Evolutionary conservation across 768 basidiomycete genomes (phyloP), one percentile per base, ranked within the genome.

Genomic region (Leccinellum rugosiceps): DNA sequence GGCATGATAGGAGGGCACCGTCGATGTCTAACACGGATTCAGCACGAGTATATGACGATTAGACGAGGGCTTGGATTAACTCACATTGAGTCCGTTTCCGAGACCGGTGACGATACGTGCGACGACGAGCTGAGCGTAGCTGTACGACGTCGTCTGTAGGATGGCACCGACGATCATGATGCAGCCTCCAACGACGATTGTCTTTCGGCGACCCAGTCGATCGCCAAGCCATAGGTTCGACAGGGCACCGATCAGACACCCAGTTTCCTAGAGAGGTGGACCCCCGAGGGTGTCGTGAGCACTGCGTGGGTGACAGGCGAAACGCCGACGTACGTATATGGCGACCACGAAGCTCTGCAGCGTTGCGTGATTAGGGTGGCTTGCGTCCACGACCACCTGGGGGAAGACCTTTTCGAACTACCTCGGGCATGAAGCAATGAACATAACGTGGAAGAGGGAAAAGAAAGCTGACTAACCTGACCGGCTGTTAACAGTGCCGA

Each of bases 131-230:
- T 86, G 84, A 0, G 81, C 75, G 57, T 85, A 86, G 56, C 79
- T 77, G 56, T 76, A 84, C 3, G 84, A 79, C 5, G 83, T 72
- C 14, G 80, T 67, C 63, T 87, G 84, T 13, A 87, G 72, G 55
- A 85, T 82, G 7, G 84, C 84, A 6, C 86, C 86, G 34, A 83
- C 72, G 49, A 83, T 78, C 81, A 86, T 86, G 52, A 86, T 76
- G 23, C 79, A 64, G 9, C 81, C 81, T 21, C 86, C 87, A 11
- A 84, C 56, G 38, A 78, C 70, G 26, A 88, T 87, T 2, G 84
- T 83, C 50, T 74, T 76, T 34, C 82, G 77, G 52, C 86, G 77
- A 4, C 86, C 86, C 3, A 87, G 72, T 49, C 69, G 68, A 70
- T 88, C 86, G 7, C 85, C 76, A 23, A 86, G 66, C 80, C 82